These are phyloP conservation scores for Cetradonia linearis DNA, from an alignment of 495 filamentous ascomycete genomes.

Conservation along the genomic window DNA sequence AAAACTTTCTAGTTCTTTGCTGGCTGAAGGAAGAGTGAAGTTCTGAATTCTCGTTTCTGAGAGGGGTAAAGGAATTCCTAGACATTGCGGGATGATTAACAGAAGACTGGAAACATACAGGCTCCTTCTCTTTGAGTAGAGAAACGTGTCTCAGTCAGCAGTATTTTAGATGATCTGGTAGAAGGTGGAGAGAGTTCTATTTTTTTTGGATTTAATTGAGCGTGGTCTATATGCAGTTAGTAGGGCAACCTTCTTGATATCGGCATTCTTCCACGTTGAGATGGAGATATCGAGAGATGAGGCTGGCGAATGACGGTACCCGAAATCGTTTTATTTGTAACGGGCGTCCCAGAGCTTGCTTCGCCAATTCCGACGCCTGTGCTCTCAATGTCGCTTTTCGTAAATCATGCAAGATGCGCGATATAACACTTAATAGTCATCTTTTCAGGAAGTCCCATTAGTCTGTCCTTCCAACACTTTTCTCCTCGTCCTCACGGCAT, in stretches of 20 bases:
- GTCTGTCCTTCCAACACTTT: slow-evolving; percentile 30
- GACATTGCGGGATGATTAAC: no score
- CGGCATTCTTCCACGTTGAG: neutral
- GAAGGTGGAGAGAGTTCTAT: neutral
- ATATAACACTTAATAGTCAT: neutral
- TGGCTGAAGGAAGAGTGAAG: no score
- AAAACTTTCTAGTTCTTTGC: no score
- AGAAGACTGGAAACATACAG: no score
- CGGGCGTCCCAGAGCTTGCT: neutral
- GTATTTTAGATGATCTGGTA: no score
- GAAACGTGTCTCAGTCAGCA: neutral
- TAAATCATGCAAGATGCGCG: neutral
- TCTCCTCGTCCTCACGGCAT: slow-evolving; percentile 63
- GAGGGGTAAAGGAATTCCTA: no score
- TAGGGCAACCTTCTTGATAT: neutral
- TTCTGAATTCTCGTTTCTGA: no score
- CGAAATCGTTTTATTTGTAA: no score
- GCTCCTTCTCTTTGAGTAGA: neutral
- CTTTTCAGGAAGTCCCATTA: neutral
- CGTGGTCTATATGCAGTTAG: neutral
- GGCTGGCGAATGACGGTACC: neutral
- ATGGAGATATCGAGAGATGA: neutral
- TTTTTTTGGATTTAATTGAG: neutral
- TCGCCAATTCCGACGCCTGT: neutral
- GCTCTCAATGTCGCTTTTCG: neutral